Evolutionary conservation across 208 protist genomes (phyloP).

Genomic region (Trypanosoma boissoni): DNA sequence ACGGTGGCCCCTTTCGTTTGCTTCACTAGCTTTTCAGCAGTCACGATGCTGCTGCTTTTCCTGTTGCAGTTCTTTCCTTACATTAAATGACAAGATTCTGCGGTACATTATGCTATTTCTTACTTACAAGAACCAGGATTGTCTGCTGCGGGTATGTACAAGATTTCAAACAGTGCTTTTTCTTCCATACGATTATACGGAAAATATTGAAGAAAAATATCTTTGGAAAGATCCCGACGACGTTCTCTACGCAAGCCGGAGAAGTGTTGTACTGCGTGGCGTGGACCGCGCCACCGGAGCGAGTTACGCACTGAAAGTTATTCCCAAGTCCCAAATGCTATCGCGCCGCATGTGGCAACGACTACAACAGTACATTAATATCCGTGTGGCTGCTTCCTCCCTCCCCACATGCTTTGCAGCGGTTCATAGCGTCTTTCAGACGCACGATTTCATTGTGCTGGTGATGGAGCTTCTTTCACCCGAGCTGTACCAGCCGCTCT

Average conservation of each 20-base stretch:
- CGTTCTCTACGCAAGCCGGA: conserved; percentile 20
- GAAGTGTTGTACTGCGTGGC: conserved; percentile 25
- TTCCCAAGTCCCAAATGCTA: conserved; percentile 23
- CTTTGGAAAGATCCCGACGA: conserved; percentile 26
- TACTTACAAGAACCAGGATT: conserved; percentile 30
- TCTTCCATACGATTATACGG: conserved; percentile 23
- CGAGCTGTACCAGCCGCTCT: conserved; percentile 12
- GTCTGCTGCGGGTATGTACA: conserved; percentile 19
- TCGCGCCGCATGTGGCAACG: conserved; percentile 26
- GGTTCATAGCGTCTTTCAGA: conserved; percentile 17
- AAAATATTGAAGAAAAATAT: conserved; percentile 18
- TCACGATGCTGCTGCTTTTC: conserved; percentile 21
- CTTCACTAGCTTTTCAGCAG: not conserved
- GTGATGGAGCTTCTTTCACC: conserved; percentile 24
- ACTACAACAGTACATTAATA: conserved; percentile 23
- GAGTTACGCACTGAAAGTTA: conserved; percentile 15
- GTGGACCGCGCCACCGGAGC: conserved; percentile 17
- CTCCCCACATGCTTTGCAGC: conserved; percentile 7
- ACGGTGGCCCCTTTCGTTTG: not conserved
- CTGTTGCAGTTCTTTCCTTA: conserved; percentile 21
- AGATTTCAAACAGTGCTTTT: conserved; percentile 17
- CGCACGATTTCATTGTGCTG: conserved; percentile 20
- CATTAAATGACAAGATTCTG: conserved; percentile 17
- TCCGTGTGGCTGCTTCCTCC: conserved; percentile 12
- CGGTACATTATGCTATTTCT: conserved; percentile 29